Percentiles rank a stretch among this genome's conserved stretches.
phyloP scores from a whole-genome alignment of 495 filamentous ascomycete species.

The Jackrogersella multiformis region DNA sequence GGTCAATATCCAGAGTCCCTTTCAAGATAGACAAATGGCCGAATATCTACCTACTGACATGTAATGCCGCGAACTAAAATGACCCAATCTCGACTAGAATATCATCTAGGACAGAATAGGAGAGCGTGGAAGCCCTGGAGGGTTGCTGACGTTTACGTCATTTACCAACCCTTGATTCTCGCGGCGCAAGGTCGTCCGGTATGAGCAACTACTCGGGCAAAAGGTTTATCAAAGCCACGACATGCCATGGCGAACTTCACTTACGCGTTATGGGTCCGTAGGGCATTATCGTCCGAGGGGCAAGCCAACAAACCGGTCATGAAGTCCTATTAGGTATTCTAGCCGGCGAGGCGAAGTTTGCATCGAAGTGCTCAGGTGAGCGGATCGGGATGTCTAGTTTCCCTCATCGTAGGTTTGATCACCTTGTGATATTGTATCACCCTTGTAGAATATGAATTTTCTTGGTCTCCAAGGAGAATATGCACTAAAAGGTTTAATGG shows the following conservation, averaged over 20 bases:
- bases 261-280: not conserved
- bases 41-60: not conserved
- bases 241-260: slow-evolving; percentile 1
- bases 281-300: not conserved
- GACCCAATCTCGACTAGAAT: not conserved
- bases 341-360: slow-evolving; percentile 16
- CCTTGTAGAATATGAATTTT: not conserved
- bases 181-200: slow-evolving; percentile 3
- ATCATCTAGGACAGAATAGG: too few species aligned
- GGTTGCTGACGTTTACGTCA: not conserved
- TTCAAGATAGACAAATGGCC: not conserved
- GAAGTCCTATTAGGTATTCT: not conserved
- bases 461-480: not conserved
- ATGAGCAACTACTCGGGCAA: not conserved
- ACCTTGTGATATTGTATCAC: slow-evolving; percentile 21
- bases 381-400: slow-evolving; percentile 10
- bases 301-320: not conserved
- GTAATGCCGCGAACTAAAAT: not conserved
- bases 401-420: slow-evolving; percentile 32
- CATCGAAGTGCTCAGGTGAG: not conserved
- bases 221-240: slow-evolving; percentile 6
- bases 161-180: not conserved
- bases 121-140: not conserved
- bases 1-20: not conserved
- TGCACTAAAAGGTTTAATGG: not conserved